Conservation (phyloP, 345 rosid species). For the Punica granatum region DNA sequence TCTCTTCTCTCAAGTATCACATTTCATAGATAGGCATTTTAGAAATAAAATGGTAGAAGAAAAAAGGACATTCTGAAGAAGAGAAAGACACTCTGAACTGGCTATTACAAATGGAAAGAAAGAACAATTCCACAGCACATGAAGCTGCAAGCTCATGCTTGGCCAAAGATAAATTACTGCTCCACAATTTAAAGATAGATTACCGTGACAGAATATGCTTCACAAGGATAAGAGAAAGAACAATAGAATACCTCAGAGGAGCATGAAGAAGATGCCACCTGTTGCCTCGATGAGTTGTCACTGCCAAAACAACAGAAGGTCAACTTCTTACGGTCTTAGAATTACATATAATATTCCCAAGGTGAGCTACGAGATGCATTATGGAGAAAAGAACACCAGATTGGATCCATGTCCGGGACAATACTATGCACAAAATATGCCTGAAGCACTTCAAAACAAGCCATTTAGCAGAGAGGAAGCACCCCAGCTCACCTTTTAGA, state of each 20-base stretch:
- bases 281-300: conserved; percentile 26
- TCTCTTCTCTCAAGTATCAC: neutral
- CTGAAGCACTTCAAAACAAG: neutral
- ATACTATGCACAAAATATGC: neutral
- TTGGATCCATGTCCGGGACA: neutral
- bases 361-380: neutral
- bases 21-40: neutral
- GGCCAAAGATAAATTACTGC: neutral
- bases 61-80: neutral
- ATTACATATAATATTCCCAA: neutral
- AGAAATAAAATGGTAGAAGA: neutral
- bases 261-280: conserved; percentile 34
- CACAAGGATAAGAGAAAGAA: neutral
- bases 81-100: neutral
- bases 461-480: neutral
- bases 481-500: conserved; percentile 32
- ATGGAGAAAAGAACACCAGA: neutral
- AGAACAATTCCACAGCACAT: neutral
- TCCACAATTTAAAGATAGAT: no score
- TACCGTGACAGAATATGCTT: neutral
- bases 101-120: neutral
- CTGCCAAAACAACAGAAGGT: conserved; percentile 18
- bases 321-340: neutral
- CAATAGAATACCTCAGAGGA: conserved; percentile 36
- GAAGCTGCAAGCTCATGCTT: neutral